Percentiles rank a stretch among this genome's conserved stretches.
These are phyloP conservation scores for Colletotrichum tofieldiae DNA, from an alignment of 2,329 filamentous ascomycete species.

Conservation along the genomic window DNA sequence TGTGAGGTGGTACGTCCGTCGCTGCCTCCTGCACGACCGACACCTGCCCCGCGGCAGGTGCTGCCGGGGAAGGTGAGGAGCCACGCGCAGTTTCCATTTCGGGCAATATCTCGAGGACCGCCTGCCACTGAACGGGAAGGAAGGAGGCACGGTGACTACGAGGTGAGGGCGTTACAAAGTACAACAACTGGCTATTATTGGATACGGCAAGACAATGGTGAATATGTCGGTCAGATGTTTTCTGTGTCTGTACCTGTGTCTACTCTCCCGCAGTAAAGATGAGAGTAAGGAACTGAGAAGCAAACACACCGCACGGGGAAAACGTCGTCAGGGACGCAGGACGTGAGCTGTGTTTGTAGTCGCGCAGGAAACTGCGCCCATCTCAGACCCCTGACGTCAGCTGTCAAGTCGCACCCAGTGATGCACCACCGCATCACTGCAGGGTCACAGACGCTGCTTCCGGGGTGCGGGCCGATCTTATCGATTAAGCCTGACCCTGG, in stretches of 20 bases:
- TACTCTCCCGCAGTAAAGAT: neutral
- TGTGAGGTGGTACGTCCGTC: constrained; percentile 30
- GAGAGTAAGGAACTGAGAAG: neutral
- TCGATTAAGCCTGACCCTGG: constrained; percentile 26
- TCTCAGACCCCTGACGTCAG: constrained; percentile 38
- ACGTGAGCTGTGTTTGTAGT: constrained; percentile 39
- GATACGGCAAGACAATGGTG: constrained; percentile 18
- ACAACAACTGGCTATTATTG: constrained; percentile 13
- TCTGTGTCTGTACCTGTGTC: constrained; percentile 20
- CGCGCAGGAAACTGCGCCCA: constrained; percentile 32
- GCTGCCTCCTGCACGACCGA: constrained; percentile 34
- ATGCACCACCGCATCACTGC: constrained; percentile 33
- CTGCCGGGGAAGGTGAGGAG: constrained; percentile 36
- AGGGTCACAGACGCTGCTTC: constrained; percentile 31
- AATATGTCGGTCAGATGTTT: constrained; percentile 15
- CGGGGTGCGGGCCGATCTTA: constrained; percentile 29
- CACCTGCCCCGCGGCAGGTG: constrained; percentile 30
- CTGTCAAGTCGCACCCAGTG: constrained; percentile 33
- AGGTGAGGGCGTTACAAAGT: constrained; percentile 9
- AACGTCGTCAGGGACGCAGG: constrained; percentile 18
- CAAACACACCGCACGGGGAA: constrained; percentile 28
- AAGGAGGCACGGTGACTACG: constrained; percentile 20
- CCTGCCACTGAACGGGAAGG: neutral
- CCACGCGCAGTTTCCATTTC: constrained; percentile 32
- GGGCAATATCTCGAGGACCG: constrained; percentile 14